Base-by-base conservation (phyloP, 805 yeast species). In the Candida adriatica region DNA sequence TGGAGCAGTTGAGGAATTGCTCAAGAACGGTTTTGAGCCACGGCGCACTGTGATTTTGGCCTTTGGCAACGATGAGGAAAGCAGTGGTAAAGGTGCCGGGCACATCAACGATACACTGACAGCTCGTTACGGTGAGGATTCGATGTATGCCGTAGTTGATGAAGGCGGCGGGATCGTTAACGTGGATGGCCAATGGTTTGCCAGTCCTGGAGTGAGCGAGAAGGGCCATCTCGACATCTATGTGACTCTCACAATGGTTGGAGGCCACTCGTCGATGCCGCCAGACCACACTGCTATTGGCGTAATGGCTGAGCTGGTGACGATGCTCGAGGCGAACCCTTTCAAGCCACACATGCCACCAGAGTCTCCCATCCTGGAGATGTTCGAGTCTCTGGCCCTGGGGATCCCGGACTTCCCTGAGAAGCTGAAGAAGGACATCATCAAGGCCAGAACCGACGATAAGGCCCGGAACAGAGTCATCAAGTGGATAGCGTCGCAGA, bases 21-120 rank as follows among this genome's bases (percentile, higher is more conserved):
- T 79, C 14, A 45, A 56, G 18, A 49, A 53, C n/a, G 65, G 61
- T 4, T 78, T 64, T 53, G 31, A 47, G 19, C 82, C 84, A 5
- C 45, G 62, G 29, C 68, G 90, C 50, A 66, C 81, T 3, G 51
- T 80, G 19, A 45, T 83, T 18, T 51, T 76, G 3, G 75, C 81
- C 0, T 72, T 75, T 51, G 94, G 94, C 0, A 79, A 70, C 43
- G 92, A 83, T 50, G 94, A 82, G 57, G 94, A 82, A 50, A 67
- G 71, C 19, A 64, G 72, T 24, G 92, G 94, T 2, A 53, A 60
- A 10, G 87, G 90, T 30, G 92, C 90, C 3, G 33, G 43, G 0
- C 34, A 52, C 10, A 60, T 82, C 16, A 61, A 68, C 10, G 34
- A 62, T 24, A 52, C 56, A 28, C 51, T 83, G 22, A 49, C 59